Conservation (phyloP, 2,329 filamentous ascomycete species). For the Epichloe brachyelytri region DNA sequence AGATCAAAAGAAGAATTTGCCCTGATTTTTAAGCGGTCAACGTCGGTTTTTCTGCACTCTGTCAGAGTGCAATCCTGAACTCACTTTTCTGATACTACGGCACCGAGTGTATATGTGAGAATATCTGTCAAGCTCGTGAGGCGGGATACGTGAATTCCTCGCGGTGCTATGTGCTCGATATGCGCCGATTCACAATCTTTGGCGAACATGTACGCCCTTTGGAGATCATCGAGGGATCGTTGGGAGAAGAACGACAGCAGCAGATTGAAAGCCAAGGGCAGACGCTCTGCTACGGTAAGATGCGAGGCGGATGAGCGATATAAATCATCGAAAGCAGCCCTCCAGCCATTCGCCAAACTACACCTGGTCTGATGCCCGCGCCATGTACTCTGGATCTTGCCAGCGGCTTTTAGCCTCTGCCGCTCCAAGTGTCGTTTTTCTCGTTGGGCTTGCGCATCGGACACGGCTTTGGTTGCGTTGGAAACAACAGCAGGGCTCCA, state of each 20-base stretch:
- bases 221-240: constrained; percentile 31
- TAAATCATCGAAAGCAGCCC: constrained; percentile 48
- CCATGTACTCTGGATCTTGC: constrained; percentile 68
- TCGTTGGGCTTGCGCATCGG: constrained; percentile 77
- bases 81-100: constrained; percentile 12
- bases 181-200: constrained; percentile 27
- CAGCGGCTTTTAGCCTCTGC: constrained; percentile 60
- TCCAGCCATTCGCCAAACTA: constrained; percentile 41
- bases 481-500: constrained; percentile 44
- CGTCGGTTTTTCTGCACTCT: background rate
- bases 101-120: constrained; percentile 22
- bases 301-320: constrained; percentile 28
- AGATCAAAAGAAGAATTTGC: constrained; percentile 2
- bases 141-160: constrained; percentile 16
- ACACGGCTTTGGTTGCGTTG: constrained; percentile 64
- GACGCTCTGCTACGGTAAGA: constrained; percentile 22
- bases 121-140: constrained; percentile 23
- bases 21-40: background rate
- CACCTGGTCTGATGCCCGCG: constrained; percentile 58
- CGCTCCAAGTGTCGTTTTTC: constrained; percentile 69
- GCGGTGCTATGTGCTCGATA: constrained; percentile 22
- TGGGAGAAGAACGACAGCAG: constrained; percentile 37
- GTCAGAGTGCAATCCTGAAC: constrained; percentile 1
- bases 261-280: constrained; percentile 31
- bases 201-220: constrained; percentile 32